phyloP scores from a whole-genome alignment of 2,329 filamentous ascomycete species.

The Talaromyces sp. region DNA sequence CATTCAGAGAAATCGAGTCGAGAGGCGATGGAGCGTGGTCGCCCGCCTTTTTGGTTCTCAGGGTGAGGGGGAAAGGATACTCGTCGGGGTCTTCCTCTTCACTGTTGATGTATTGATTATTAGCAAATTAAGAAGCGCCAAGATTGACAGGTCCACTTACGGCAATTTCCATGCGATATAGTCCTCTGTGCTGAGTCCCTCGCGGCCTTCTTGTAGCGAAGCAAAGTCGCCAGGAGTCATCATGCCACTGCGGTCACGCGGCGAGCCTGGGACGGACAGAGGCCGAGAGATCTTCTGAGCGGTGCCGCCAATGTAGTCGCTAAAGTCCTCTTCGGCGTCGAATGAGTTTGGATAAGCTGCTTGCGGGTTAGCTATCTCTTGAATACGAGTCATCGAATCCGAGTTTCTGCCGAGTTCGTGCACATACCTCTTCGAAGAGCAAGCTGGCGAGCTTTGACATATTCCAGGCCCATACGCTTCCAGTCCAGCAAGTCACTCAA shows the following conservation, averaged over 20 bases:
- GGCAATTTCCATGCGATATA: constrained; percentile 98
- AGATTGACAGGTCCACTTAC: constrained; percentile 53
- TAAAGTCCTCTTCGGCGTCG: constrained; percentile 68
- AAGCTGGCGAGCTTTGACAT: constrained; percentile 93
- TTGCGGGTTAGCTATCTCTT: constrained; percentile 13
- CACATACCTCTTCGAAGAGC: constrained; percentile 65
- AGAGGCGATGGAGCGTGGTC: constrained; percentile 34
- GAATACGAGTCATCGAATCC: background rate
- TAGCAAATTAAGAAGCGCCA: constrained; percentile 17
- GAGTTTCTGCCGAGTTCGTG: background rate
- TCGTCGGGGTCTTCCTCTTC: constrained; percentile 90
- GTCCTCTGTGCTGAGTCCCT: constrained; percentile 91
- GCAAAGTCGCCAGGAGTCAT: constrained; percentile 99
- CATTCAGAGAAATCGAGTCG: constrained; percentile 30
- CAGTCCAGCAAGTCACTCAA: constrained; percentile 93
- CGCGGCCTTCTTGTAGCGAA: constrained; percentile 86
- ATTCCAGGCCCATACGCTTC: constrained; percentile 99
- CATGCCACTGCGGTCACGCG: constrained; percentile 86
- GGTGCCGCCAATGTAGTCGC: constrained; percentile 84
- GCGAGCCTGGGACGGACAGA: constrained; percentile 89
- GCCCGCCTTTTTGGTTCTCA: constrained; percentile 45
- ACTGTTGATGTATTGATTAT: constrained; percentile 41
- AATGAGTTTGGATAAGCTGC: constrained; percentile 83
- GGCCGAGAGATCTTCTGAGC: constrained; percentile 95
- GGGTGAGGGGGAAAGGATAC: constrained; percentile 65